Evolutionary conservation across 176 grass and related monocot genomes (phyloP), one percentile per base, ranked within the genome.

Genomic region (Carex cristatella): DNA sequence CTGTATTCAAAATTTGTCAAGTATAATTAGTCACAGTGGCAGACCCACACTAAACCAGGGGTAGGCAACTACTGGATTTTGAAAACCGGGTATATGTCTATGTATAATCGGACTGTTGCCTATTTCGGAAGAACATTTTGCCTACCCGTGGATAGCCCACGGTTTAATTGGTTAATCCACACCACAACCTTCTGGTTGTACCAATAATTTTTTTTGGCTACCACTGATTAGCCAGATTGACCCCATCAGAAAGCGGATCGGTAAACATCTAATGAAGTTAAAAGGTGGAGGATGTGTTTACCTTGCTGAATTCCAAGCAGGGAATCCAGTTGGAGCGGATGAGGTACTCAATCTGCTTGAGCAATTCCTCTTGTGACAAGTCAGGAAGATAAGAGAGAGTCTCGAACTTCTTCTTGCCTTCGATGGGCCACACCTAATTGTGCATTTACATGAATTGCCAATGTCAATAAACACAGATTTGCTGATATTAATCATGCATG

Each of bases 321-420:
- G 78, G 78, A 86, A 89, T 35, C 87, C 87, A 89, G 4, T 65
- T 46, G 14, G 61, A 72, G 57, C 78, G 77, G 68, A 89, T 59
- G 35, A 89, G 84, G 84, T 86, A 88, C 27, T 89, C 87, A 44
- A 89, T 82, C 54, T 89, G 77, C 83, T 86, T 89, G 40, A 88
- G 14, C 81, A 88, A 79, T 2, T 62, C 60, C 11, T 88, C 86
- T 8, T 31, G 3, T 3, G 86, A 18, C 35, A 88, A 80, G 18
- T 61, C 60, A 18, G 86, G 86, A 12, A 88, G 70, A 71, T 88
- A 88, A 14, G 86, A 88, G 40, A 88, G 86, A 23, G 86, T 88
- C 86, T 88, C 86, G 5, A 88, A 88, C 81, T 88, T 88, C 86
- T 80, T 88, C 28, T 83, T 7, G 16, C 86, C 86, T 66, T 80